Base-by-base conservation (phyloP, 345 rosid species). In the Hirschfeldia incana region DNA sequence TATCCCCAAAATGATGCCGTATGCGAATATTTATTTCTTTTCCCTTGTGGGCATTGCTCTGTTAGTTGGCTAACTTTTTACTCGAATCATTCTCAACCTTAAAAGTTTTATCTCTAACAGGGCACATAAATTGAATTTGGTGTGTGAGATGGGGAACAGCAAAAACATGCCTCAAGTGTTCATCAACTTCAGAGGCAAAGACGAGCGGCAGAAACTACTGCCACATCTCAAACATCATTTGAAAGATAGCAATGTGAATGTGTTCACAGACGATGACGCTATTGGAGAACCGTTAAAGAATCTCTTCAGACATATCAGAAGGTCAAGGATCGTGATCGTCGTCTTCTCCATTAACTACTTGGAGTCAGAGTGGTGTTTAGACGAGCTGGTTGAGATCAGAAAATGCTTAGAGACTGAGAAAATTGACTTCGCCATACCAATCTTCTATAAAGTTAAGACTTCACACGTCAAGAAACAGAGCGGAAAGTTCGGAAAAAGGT, bases 161-260 rank as follows among this genome's bases (percentile, higher is more conserved):
- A 42, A 6, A 5, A 73, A 10, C 9, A 46, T 44, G 60, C 33
- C 33, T 13, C 72, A 55, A 55, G 58, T 75, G 42, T 75, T 75
- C 72, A 75, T 75, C 72, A 75, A 5, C 29, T 75, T 34, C 66
- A 29, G 72, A 0, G 72, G 78, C 1, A 51, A 51, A 65, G 71
- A 74, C 64, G 4, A 4, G 32, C 32, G 72, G 5, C 28, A 3
- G 10, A 12, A 3, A 6, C 27, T 67, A 6, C 3, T 67, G 34
- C 28, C 28, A 10, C 29, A 26, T 75, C 78, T 75, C 65, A 75
- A 28, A 21, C 11, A 65, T 5, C 55, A 67, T 44, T 27, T 68
- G 57, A 75, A 75, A 0, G 67, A 55, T 11, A 62, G 21, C 44
- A 75, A 75, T 0, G 58, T 58, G 72, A 75, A 75, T 58, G 78